A percentile compares a stretch with the other conserved stretches of the same genome.
Conservation (phyloP, 2,329 filamentous ascomycete genomes). For the Pseudogymnoascus pannorum region DNA sequence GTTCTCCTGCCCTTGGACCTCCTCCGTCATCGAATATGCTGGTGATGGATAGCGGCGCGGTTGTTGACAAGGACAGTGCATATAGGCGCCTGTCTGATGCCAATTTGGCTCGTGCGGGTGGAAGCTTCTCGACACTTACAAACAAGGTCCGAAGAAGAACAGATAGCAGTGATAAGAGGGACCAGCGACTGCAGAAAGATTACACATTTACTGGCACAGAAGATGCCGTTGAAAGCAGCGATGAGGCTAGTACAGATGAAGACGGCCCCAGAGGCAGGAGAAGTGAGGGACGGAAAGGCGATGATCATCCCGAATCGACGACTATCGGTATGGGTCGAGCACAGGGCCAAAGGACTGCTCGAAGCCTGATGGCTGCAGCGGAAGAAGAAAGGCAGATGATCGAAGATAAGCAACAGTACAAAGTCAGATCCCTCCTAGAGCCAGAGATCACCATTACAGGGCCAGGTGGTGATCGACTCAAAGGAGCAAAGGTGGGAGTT, state of each 20-base stretch:
- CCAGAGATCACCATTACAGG: conserved; percentile 59
- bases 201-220: conserved; percentile 23
- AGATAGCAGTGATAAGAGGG: conserved; percentile 15
- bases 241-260: conserved; percentile 53
- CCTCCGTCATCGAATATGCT: conserved; percentile 31
- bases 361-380: conserved; percentile 63
- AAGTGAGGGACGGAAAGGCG: conserved; percentile 35
- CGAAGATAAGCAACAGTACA: conserved; percentile 22
- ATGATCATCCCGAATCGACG: conserved; percentile 29
- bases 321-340: conserved; percentile 29
- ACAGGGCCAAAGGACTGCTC: conserved; percentile 37
- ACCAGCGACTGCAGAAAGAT: conserved; percentile 25
- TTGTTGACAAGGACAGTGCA: conserved; percentile 61
- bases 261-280: conserved; percentile 56
- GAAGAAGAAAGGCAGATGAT: conserved; percentile 66
- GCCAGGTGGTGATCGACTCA: conserved; percentile 54
- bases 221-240: conserved; percentile 26
- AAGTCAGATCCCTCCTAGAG: conserved; percentile 36
- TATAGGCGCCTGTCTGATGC: conserved; percentile 68
- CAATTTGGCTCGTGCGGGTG: conserved; percentile 55
- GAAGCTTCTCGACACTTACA: conserved; percentile 46
- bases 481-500: conserved; percentile 49
- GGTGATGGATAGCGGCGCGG: conserved; percentile 52
- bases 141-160: conserved; percentile 20
- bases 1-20: conserved; percentile 20